Conservation (phyloP, 805 yeast species). For the Saccharomycopsis babjevae region DNA sequence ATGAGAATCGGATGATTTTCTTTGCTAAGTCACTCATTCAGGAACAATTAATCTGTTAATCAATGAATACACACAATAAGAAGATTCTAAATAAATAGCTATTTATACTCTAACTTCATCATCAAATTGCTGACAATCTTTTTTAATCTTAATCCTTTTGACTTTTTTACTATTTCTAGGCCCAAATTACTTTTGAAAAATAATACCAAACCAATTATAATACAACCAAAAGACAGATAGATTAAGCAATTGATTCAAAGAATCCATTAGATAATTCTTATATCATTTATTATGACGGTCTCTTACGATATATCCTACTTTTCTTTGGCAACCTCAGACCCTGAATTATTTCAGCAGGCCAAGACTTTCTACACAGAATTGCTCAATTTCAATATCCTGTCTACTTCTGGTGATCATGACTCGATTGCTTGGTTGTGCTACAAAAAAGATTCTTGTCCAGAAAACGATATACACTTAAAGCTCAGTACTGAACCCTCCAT, state of each 20-base stretch:
- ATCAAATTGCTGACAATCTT: no score
- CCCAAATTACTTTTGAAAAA: neutral
- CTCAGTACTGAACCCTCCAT: slow-evolving; percentile 21
- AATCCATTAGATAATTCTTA: neutral
- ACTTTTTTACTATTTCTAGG: neutral
- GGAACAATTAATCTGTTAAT: neutral
- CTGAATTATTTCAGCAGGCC: slow-evolving; percentile 34
- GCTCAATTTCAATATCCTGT: slow-evolving; percentile 28
- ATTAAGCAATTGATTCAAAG: neutral
- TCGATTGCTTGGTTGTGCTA: slow-evolving; percentile 26
- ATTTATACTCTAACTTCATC: no score
- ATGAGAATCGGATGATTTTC: neutral
- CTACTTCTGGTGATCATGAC: slow-evolving; percentile 17
- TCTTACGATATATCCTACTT: slow-evolving; percentile 42
- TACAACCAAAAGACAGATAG: neutral
- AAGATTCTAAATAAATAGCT: no score
- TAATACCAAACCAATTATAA: neutral
- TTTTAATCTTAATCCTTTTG: neutral
- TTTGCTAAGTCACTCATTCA: neutral
- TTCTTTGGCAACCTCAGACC: slow-evolving; percentile 42
- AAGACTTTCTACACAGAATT: slow-evolving; percentile 47
- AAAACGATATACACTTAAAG: slow-evolving; percentile 22
- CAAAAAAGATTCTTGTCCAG: slow-evolving; percentile 23
- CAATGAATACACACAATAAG: no score
- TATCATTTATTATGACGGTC: neutral